A percentile compares a stretch with the other conserved stretches of the same genome.
Evolutionary conservation across 192 early-diverging fungal species (phyloP).

Genomic region (Coemansia sp.): DNA sequence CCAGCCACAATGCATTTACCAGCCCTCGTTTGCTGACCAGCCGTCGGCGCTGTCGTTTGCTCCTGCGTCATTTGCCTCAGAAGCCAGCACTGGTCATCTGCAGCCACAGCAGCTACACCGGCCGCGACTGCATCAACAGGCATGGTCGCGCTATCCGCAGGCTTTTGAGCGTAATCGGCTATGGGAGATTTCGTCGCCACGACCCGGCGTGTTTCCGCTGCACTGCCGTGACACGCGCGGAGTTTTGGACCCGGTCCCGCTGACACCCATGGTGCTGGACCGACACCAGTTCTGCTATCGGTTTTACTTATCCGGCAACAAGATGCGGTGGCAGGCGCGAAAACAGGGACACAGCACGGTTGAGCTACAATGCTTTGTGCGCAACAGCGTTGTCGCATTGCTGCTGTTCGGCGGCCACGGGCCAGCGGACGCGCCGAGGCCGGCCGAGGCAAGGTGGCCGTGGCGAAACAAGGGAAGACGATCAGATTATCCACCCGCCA

Average conservation of each 20-base stretch:
- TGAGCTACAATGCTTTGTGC: slow-evolving; percentile 42
- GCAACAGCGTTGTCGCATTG: slow-evolving; percentile 24
- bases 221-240: slow-evolving; percentile 49
- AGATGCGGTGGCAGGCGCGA: slow-evolving; percentile 40
- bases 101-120: not conserved
- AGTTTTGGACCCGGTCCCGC: slow-evolving; percentile 32
- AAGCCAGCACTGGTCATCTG: not conserved
- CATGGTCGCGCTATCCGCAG: slow-evolving; percentile 2
- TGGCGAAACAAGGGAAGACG: not conserved
- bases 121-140: slow-evolving; percentile 3
- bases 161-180: slow-evolving; percentile 18
- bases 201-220: slow-evolving; percentile 29
- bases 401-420: slow-evolving; percentile 12
- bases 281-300: slow-evolving; percentile 51
- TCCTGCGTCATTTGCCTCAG: not conserved
- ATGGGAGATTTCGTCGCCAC: slow-evolving; percentile 47
- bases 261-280: slow-evolving; percentile 43
- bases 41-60: not conserved
- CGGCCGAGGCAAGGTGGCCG: not conserved
- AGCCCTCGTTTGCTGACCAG: not conserved
- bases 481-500: not conserved
- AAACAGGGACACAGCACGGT: not conserved
- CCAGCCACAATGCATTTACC: not conserved
- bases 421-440: not conserved
- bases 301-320: slow-evolving; percentile 34